Evolutionary conservation across 768 basidiomycete genomes (phyloP).

Genomic region (Coprinopsis strossmayeri): DNA sequence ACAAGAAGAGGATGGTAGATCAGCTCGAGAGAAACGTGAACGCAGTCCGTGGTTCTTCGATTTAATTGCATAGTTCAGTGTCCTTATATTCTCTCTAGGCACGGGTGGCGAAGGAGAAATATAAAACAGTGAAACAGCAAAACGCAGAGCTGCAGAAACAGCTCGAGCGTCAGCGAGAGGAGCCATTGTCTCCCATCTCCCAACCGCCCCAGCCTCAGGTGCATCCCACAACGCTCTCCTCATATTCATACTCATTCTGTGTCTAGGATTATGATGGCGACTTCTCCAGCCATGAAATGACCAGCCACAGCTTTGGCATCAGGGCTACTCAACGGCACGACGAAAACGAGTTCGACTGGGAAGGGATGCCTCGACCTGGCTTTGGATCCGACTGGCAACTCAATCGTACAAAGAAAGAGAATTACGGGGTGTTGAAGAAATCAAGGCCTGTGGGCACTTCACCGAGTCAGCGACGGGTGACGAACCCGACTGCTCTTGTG

Average conservation of each 20-base stretch:
- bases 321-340: slow-evolving; percentile 11
- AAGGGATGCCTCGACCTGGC: slow-evolving; percentile 32
- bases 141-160: background rate
- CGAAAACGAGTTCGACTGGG: slow-evolving; percentile 23
- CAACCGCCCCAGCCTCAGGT: background rate
- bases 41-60: slow-evolving; percentile 16
- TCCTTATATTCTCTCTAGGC: slow-evolving; percentile 1
- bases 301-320: background rate
- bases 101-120: slow-evolving; percentile 12
- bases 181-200: background rate
- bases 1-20: slow-evolving; percentile 24
- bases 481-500: slow-evolving; percentile 13
- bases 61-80: background rate
- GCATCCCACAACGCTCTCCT: background rate
- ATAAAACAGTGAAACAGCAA: slow-evolving; percentile 10
- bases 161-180: slow-evolving; percentile 2
- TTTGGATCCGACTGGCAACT: slow-evolving; percentile 34
- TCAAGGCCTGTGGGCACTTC: slow-evolving; percentile 10
- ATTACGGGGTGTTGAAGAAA: slow-evolving; percentile 18
- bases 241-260: background rate
- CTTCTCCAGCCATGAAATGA: slow-evolving; percentile 16
- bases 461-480: slow-evolving; percentile 15
- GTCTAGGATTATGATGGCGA: slow-evolving; percentile 22
- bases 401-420: slow-evolving; percentile 8
- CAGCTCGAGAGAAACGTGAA: slow-evolving; percentile 22